Evolutionary conservation across 1,139 yeast genomes (phyloP), one percentile per base, ranked within the genome.

Genomic region (Wickerhamomyces sp.): DNA sequence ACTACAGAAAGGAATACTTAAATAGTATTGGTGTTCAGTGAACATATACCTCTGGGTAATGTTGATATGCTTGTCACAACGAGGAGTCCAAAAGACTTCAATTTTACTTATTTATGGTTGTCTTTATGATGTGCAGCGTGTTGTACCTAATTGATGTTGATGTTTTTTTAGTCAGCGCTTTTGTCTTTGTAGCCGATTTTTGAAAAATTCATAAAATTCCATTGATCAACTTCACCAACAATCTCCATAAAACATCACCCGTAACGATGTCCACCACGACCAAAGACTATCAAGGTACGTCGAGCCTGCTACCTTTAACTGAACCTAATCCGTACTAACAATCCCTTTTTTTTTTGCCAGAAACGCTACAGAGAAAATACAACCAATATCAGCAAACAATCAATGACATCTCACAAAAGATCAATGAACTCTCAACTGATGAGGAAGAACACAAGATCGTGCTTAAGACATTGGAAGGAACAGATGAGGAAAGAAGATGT

Each of bases 401-500:
- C 43, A 73, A 79, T 34, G 78, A 78, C 39, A 64, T 83, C 46
- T 82, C 77, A 53, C 67, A 76, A 13, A 84, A 81, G 57, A 65
- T 81, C 23, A 67, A 74, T 15, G 76, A 79, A 43, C 59, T 84
- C 13, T 71, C 73, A 39, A 65, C 67, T 36, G 80, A 76, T 47
- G 64, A 70, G 37, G 78, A 75, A 45, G 81, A 76, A 50, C 79
- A 76, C 55, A 65, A 66, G 53, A 62, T 81, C 44, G 87, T 81
- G 27, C 53, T 80, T 41, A 73, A 75, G 13, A 81, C 93, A 1
- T 64, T 84, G 60, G 64, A 58, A 51, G 75, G 64, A 38, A 81
- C 77, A 42, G 76, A 77, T 18, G 53, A 56, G 6, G 79, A 74
- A 39, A 77, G 99, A 49, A 84, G 83, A 59, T 90, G 98, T 60